These are phyloP conservation scores for Aureobasidium vineae DNA, from an alignment of 2,329 filamentous ascomycete genomes.

Conservation along the genomic window DNA sequence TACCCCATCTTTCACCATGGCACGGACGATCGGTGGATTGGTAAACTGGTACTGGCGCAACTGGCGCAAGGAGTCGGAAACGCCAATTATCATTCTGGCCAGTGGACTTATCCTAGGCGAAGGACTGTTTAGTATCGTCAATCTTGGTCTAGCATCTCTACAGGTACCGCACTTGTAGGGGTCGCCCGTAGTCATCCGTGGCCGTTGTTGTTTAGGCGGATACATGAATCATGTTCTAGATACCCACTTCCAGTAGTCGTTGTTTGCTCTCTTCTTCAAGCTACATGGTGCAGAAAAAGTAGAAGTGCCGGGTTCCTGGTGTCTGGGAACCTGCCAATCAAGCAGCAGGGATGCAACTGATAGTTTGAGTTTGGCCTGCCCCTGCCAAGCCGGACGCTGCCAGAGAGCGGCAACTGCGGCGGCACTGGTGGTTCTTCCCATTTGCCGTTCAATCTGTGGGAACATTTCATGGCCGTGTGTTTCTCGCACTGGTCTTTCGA, in stretches of 20 bases:
- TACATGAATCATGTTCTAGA: neutral
- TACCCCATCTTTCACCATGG: conserved; percentile 90
- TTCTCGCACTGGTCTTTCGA: neutral
- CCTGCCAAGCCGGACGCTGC: conserved; percentile 5
- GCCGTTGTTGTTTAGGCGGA: neutral
- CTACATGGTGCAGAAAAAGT: neutral
- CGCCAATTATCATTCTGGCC: conserved; percentile 84
- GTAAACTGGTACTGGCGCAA: conserved; percentile 74
- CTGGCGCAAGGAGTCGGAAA: conserved; percentile 57
- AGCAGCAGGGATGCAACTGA: neutral
- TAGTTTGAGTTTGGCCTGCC: neutral
- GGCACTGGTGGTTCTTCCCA: neutral
- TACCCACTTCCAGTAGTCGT: neutral
- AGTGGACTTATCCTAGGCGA: conserved; percentile 89
- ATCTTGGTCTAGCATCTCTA: conserved; percentile 75
- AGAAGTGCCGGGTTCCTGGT: neutral
- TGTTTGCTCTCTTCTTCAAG: neutral
- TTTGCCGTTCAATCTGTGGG: neutral
- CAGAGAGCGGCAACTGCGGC: neutral
- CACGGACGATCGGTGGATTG: conserved; percentile 75
- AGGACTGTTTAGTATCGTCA: conserved; percentile 87
- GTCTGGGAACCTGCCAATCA: neutral
- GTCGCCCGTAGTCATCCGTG: neutral
- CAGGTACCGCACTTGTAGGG: conserved; percentile 66
- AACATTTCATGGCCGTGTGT: neutral